phyloP scores from a whole-genome alignment of 768 basidiomycete genomes.

The Rhodotorula diobovata region DNA sequence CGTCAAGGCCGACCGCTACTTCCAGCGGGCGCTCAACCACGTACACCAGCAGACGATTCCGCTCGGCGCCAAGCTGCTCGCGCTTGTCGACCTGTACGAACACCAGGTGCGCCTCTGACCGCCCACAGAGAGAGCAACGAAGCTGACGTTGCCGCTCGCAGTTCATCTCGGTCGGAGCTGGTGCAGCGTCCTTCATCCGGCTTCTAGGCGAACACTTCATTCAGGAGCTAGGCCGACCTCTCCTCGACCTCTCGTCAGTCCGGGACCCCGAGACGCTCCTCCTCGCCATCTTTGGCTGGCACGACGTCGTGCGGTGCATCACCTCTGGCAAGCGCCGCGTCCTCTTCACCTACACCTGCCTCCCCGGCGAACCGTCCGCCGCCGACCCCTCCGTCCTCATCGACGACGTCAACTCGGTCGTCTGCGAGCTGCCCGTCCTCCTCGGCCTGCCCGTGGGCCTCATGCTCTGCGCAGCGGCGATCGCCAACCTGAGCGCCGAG shows the following conservation, averaged over 20 bases:
- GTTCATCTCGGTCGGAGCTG: neutral
- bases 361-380: conserved; percentile 11
- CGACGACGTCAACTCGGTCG: conserved; percentile 5
- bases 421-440: conserved; percentile 6
- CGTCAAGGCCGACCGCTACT: conserved; percentile 16
- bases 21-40: conserved; percentile 19
- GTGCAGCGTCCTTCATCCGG: neutral
- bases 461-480: conserved; percentile 22
- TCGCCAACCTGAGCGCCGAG: conserved; percentile 18
- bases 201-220: neutral
- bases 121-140: too few species aligned
- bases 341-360: conserved; percentile 17
- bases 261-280: neutral
- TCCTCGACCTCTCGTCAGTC: conserved; percentile 1
- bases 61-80: conserved; percentile 27
- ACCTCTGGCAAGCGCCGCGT: conserved; percentile 3
- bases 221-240: neutral
- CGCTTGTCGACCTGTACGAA: conserved; percentile 11
- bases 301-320: conserved; percentile 22
- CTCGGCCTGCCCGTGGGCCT: conserved; percentile 26
- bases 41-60: conserved; percentile 13
- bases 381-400: neutral
- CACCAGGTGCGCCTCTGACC: conserved; percentile 8
- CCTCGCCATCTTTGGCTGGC: conserved; percentile 11
- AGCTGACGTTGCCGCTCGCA: too few species aligned